Percentiles rank a stretch among this genome's conserved stretches.
Evolutionary conservation across 2,329 filamentous ascomycete species (phyloP).

Genomic region (Simplicillium sp.): DNA sequence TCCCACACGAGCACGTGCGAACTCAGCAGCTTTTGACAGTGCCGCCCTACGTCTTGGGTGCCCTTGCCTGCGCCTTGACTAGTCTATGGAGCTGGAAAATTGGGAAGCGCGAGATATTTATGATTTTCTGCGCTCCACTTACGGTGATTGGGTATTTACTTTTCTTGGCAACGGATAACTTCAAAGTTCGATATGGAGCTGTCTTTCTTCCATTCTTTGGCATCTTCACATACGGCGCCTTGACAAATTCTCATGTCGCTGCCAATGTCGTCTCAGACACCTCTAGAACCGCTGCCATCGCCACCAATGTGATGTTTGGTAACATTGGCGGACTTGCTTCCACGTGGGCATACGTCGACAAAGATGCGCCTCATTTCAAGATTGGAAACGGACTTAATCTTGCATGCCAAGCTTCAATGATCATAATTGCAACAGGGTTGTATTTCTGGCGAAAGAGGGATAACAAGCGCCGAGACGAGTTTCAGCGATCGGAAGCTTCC

Average conservation of each 20-base stretch:
- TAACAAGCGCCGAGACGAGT: slow-evolving; percentile 46
- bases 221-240: slow-evolving; percentile 51
- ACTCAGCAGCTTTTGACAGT: slow-evolving; percentile 61
- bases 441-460: slow-evolving; percentile 53
- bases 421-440: slow-evolving; percentile 39
- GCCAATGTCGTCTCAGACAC: slow-evolving; percentile 64
- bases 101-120: slow-evolving; percentile 51
- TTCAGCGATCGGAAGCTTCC: slow-evolving; percentile 46
- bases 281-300: slow-evolving; percentile 51
- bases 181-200: slow-evolving; percentile 52
- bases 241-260: slow-evolving; percentile 56
- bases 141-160: slow-evolving; percentile 61
- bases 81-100: slow-evolving; percentile 50
- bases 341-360: slow-evolving; percentile 33
- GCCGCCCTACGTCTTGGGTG: slow-evolving; percentile 59
- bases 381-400: slow-evolving; percentile 66
- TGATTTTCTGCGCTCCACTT: slow-evolving; percentile 47
- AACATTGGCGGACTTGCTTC: slow-evolving; percentile 6
- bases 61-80: slow-evolving; percentile 49
- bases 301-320: slow-evolving; percentile 40
- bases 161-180: slow-evolving; percentile 46
- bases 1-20: slow-evolving; percentile 45
- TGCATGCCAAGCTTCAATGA: slow-evolving; percentile 44
- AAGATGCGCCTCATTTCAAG: slow-evolving; percentile 53
- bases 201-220: slow-evolving; percentile 57